Base-by-base conservation (phyloP, 1,284 basidiomycete species). In the Megacollybia platyphylla region DNA sequence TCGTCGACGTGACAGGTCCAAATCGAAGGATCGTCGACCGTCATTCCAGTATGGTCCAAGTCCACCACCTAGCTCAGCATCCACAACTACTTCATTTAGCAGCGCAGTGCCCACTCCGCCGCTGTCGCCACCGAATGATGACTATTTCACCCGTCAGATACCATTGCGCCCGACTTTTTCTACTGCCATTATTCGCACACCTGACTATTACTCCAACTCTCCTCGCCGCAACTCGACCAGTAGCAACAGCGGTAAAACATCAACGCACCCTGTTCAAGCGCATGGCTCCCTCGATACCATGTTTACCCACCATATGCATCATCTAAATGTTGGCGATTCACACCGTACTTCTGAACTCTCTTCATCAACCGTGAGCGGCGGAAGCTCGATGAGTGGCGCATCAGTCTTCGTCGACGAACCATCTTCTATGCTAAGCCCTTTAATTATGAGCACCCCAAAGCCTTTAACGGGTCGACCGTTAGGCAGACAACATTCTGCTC, bases 161-260 rank as follows among this genome's bases (percentile, higher is more conserved):
- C 68, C 73, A 15, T 68, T 83, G 10, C 68, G 74, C 37, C 64
- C 77, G 0, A 83, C 82, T 0, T 84, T 84, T 51, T 76, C 77
- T 2, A 54, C 71, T 13, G 72, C 62, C 37, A 77, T 82, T 54
- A 63, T 84, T 18, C 75, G 80, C 37, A 79, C 73, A 2, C 81
- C 81, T 5, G 62, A 67, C 7, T 68, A 77, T 53, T 79, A 78
- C 46, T 11, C 43, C 37, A 38, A 27, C 35, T 7, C 31, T 34
- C 31, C 31, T 34, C 31, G 31, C 4, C 31, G 31, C 31, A 11
- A 11, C 15, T 34, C 31, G 10, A 15, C 7, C 31, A 36, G 35
- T 5, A 28, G 42, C 13, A 18, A 48, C 57, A 41, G 38, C 56
- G 53, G 53, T 40, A 51, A 52, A 28, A 53, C 52, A 35, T 45